A percentile compares a stretch with the other conserved stretches of the same genome.
Conservation (phyloP, 208 protist genomes). For the Trichomonas tenax region DNA sequence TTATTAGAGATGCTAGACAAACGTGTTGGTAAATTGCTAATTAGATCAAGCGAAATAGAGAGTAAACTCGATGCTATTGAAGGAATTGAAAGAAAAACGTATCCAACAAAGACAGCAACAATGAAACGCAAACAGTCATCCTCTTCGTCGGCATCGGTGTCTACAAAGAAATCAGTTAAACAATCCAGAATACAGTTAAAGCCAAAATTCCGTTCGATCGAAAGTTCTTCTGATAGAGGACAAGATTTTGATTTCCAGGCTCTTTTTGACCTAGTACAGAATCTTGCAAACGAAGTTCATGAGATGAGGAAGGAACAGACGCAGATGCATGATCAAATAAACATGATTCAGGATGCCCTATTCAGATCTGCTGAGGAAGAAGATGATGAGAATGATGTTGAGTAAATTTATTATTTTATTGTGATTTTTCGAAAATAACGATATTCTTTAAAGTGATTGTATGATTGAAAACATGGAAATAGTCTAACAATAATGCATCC, state of each 20-base stretch:
- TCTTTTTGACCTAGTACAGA: neutral
- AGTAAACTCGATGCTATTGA: neutral
- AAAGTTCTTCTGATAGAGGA: neutral
- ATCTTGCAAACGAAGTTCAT: neutral
- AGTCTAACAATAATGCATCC: too few relatives aligned
- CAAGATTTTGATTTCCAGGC: neutral
- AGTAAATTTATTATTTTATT: neutral
- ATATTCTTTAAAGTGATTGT: too few relatives aligned
- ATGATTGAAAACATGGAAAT: too few relatives aligned
- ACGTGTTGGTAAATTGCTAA: neutral
- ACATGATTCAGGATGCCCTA: neutral
- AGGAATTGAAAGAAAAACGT: neutral
- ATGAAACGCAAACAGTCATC: neutral
- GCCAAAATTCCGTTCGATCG: neutral
- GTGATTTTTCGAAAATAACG: neutral
- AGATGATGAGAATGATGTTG: neutral
- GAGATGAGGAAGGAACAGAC: neutral
- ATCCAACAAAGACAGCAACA: neutral
- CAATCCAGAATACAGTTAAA: neutral
- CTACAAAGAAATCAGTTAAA: neutral
- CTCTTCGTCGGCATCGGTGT: neutral
- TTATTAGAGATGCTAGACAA: neutral
- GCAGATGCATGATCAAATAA: neutral
- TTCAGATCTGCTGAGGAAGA: neutral
- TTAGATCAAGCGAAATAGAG: neutral